These are phyloP conservation scores for Filobasidium uniguttulatum DNA, from an alignment of 1,284 basidiomycete species.

Conservation along the genomic window DNA sequence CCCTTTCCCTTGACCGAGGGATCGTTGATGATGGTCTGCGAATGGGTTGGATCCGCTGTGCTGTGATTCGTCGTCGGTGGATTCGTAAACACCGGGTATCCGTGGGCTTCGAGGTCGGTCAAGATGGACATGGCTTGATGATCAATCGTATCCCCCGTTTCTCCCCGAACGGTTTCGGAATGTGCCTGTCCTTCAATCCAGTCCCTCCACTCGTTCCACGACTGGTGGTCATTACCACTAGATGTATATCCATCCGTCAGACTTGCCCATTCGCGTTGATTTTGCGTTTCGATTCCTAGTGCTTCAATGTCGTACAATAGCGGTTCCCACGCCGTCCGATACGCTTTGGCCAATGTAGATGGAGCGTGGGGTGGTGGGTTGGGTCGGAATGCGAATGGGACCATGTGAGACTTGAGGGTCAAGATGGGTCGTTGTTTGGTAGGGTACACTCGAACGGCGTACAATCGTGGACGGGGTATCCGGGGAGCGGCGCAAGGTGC, in stretches of 20 bases:
- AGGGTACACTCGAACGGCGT: neutral
- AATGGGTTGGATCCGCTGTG: no score
- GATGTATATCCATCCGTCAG: neutral
- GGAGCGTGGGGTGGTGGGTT: neutral
- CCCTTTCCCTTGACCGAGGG: no score
- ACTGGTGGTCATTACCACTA: neutral
- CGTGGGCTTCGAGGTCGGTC: no score
- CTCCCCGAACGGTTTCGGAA: no score
- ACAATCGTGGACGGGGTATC: neutral
- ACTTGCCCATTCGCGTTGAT: neutral
- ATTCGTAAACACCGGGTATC: no score
- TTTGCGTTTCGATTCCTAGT: neutral
- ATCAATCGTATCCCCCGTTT: no score
- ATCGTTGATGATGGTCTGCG: no score
- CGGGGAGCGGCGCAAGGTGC: neutral
- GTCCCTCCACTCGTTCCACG: neutral
- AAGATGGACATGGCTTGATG: no score
- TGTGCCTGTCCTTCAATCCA: neutral
- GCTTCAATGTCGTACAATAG: neutral
- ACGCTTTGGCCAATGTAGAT: neutral
- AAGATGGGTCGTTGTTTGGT: neutral
- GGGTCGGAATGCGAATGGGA: neutral
- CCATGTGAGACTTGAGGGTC: neutral
- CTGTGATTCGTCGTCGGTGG: no score
- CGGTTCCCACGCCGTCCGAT: neutral